Evolutionary conservation across 2,329 filamentous ascomycete genomes (phyloP), one percentile per base, ranked within the genome.

Genomic region (Aspergillus puulaauensis): DNA sequence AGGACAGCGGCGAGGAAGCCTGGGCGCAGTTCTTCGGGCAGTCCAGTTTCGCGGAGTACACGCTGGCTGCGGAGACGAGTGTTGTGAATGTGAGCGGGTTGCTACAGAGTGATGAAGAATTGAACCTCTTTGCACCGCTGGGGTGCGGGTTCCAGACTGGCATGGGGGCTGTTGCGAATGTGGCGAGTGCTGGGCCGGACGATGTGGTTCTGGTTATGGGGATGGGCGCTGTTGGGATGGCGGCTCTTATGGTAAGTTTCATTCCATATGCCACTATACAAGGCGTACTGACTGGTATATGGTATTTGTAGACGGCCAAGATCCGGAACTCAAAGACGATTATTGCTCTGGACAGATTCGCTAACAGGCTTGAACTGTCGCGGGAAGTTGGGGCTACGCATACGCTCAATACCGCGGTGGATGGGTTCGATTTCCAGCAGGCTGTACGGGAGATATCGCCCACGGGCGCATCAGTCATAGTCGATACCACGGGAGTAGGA

Each of bases 191-290:
- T 1, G 68, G 66, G 6, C 58, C 68, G 2, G 63, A 68, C 1
- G 77, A 80, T 58, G 62, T 70, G 7, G 66, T 81, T 33, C 68
- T 75, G 19, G 68, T 82, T 35, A 67, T 78, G 37, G 80, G 78
- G 6, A 68, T 80, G 0, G 78, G 79, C 2, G 78, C 77, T 23
- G 78, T 83, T 0, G 79, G 79, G 2, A 69, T 82, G 53, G 72
- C 69, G 6, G 78, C 77, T 3, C 66, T 82, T 45, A 80, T 79
- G 75, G 21, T 21, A 21, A 21, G 21, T 1, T 21, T 21, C 3
- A 21, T 21, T 3, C 21, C 21, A 21, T 21, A 21, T 21, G 21
- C 21, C n/a, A 21, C 21, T 21, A 21, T 21, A 1, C 21, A 21
- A 4, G 21, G 3, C 21, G 21, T 21, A 21, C 21, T 14, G 6